Evolutionary conservation across 441 rosid species (phyloP).

Genomic region (Jatropha multifida): DNA sequence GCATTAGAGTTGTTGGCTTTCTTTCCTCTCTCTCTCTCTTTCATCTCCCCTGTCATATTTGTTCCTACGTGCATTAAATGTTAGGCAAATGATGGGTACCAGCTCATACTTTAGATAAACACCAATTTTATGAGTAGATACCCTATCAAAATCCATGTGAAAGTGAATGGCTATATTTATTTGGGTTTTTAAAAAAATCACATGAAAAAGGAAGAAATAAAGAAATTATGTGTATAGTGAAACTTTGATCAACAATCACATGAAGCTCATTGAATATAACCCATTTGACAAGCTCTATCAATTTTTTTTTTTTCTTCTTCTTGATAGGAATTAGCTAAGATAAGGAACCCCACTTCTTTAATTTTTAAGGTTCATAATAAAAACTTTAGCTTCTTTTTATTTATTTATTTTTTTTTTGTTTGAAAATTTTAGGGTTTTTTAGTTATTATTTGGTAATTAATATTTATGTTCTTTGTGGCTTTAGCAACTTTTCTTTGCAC

Average conservation of each 20-base stretch:
- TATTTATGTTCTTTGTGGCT: conserved; percentile 4
- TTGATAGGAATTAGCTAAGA: no score
- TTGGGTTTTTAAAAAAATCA: conserved; percentile 6
- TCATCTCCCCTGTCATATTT: conserved; percentile 16
- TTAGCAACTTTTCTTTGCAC: neutral
- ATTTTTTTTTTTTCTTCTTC: neutral
- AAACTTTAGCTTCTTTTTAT: neutral
- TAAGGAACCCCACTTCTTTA: neutral
- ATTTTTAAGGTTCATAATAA: neutral
- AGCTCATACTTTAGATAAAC: conserved; percentile 16
- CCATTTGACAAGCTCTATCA: neutral
- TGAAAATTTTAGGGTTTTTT: neutral
- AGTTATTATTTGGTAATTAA: neutral
- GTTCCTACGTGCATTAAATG: conserved; percentile 19
- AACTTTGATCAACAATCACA: conserved; percentile 6
- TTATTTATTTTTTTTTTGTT: neutral
- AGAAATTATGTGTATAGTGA: neutral
- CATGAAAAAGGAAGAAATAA: neutral
- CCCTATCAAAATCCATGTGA: conserved; percentile 19
- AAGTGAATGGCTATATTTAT: conserved; percentile 14
- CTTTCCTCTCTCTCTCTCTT: neutral
- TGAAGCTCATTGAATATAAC: conserved; percentile 3
- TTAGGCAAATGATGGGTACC: conserved; percentile 23
- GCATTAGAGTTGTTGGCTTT: conserved; percentile 11
- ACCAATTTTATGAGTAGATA: conserved; percentile 19